Base-by-base conservation (phyloP, 139 green algal genomes). In the Tetraselmis chui region DNA sequence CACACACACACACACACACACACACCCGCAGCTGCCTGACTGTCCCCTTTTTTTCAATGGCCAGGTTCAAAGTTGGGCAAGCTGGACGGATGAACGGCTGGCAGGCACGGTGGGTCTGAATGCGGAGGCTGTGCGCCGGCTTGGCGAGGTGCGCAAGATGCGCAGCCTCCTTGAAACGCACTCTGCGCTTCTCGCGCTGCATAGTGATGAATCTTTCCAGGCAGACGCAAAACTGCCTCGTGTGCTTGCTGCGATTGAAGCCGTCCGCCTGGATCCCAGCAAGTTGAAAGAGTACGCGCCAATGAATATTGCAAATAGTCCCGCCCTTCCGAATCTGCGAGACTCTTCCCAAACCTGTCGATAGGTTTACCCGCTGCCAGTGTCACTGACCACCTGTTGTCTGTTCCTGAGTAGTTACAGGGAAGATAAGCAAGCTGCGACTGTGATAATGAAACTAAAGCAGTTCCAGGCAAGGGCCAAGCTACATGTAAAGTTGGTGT, bases 141-240 rank as follows among this genome's bases (percentile, higher is more conserved):
- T 67, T 5, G 45, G 11, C 11, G 45, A 86, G 79, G 79, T 83
- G 29, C 31, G 76, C 11, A 67, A 80, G n/a, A 75, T 76, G 32
- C 29, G 67, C 25, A 79, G 87, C 83, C 83, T 86, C 28, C 83
- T 86, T 31, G 30, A 74, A 0, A 59, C 29, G 24, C 82, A 83
- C 79, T 28, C 32, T 18, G 88, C 88, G 0, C 32, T 92, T 1
- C 76, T 82, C 0, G 85, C 83, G 0, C 77, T 92, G 82, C 87
- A 89, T 0, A 76, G 80, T 0, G 89, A 93, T 76, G 87, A 90
- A 45, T 81, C 88, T 25, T 93, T 92, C 59, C 89, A 93, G 81
- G 82, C 76, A 0, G 88, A 92, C 75, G 87, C 87, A 2, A n/a
- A 59, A n/a, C 83, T 84, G 2, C 78, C 77, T 0, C 1, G 1